Base-by-base conservation (phyloP, 257 asterid genomes). In the Solanum chilense region DNA sequence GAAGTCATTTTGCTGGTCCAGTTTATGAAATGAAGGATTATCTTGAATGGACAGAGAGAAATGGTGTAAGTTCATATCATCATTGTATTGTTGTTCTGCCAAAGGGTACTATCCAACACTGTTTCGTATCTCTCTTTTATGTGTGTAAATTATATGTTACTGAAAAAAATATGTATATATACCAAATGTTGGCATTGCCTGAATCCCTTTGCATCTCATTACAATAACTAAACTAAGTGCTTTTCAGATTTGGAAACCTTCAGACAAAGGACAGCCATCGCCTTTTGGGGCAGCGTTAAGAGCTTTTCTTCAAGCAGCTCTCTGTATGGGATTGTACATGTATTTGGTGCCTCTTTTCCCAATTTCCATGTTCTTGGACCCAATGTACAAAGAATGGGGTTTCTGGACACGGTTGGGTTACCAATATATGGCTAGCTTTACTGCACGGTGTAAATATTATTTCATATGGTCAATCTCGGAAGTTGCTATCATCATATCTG, bases 1-100 rank as follows among this genome's bases (percentile, higher is more conserved):
- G 98, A 88, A 97, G 97, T 85, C 99, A 97, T 93, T 96, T 97
- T 92, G 99, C 99, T 66, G 99, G 99, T 88, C 99, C 99, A 45
- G 98, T 97, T 37, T 97, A 90, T 86, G 99, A 97, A 91, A 93
- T 96, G 94, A 94, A 95, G 89, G 98, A 94, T 89, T 96, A 95
- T 91, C 93, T 95, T 86, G 94, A 95, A 82, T 96, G 98, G 98
- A 94, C 95, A 1, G 97, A 93, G 91, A 92, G 94, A 89, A 93
- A 92, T 92, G 98, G 98, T 93, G 99, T 95, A 91, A 86, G 91
- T 90, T 87, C 45, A 85, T 42, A 3, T 41, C 35, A 13, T n/a
- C 58, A 42, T 76, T 42, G 12, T 86, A 29, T 60, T n/a, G 81
- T 87, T 42, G 64, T 73, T 73, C 49, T 37, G 49, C 49, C 10